A percentile compares a stretch with the other conserved stretches of the same genome.
These are phyloP conservation scores for Wallacemonas rigidus DNA, from an alignment of 208 protist species.

Conservation along the genomic window DNA sequence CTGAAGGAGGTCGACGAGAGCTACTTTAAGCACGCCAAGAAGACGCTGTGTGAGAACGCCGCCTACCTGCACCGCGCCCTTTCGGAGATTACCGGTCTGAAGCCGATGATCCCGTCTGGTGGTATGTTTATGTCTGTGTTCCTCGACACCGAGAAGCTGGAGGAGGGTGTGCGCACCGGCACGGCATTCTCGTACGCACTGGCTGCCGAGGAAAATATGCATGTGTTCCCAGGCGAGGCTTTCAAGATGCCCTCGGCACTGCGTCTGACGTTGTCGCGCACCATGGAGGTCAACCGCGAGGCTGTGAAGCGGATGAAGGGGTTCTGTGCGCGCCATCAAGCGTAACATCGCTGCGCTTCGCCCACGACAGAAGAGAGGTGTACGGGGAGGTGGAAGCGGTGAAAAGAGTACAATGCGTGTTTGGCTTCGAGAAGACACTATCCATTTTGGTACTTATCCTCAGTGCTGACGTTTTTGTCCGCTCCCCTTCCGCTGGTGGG, in stretches of 20 bases:
- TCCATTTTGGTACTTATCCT: too few relatives aligned
- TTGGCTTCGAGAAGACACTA: too few relatives aligned
- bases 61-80: conserved; percentile 32
- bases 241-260: conserved; percentile 72
- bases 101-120: conserved; percentile 52
- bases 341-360: background rate
- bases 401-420: too few relatives aligned
- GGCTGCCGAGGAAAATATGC: conserved; percentile 69
- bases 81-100: conserved; percentile 37
- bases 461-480: too few relatives aligned
- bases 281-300: conserved; percentile 57
- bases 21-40: conserved; percentile 47
- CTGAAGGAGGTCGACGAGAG: conserved; percentile 45
- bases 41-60: conserved; percentile 54
- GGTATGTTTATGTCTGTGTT: conserved; percentile 90
- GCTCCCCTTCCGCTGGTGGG: too few relatives aligned
- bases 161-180: conserved; percentile 43
- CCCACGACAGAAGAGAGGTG: too few relatives aligned
- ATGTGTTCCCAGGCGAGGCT: conserved; percentile 75
- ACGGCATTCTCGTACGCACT: conserved; percentile 56
- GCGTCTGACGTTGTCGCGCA: conserved; percentile 71
- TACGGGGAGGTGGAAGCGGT: too few relatives aligned
- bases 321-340: conserved; percentile 46
- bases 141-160: conserved; percentile 63
- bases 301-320: conserved; percentile 58